These are phyloP conservation scores for Ophiocordyceps robertsii DNA, from an alignment of 2,329 filamentous ascomycete species.

Conservation along the genomic window DNA sequence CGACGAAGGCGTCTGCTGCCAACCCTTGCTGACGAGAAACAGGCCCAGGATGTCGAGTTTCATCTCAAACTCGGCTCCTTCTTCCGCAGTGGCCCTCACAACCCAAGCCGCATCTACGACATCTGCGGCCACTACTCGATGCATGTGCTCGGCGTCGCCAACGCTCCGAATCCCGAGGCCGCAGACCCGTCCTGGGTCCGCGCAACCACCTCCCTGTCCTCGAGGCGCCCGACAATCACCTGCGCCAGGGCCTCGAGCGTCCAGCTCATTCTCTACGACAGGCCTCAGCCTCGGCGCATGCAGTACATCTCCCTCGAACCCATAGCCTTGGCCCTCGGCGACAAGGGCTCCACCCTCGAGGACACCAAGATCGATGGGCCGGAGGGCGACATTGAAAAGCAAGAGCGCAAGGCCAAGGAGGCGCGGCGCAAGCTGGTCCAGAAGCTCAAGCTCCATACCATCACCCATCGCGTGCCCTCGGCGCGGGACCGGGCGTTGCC, in stretches of 20 bases:
- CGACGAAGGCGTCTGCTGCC: neutral
- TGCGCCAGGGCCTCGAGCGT: constrained; percentile 61
- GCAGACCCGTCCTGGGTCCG: constrained; percentile 57
- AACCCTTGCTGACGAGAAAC: constrained; percentile 1
- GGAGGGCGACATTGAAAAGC: constrained; percentile 60
- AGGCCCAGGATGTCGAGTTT: constrained; percentile 73
- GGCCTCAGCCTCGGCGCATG: constrained; percentile 77
- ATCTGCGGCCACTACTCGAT: constrained; percentile 73
- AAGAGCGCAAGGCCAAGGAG: constrained; percentile 43
- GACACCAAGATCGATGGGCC: constrained; percentile 29
- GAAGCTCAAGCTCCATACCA: constrained; percentile 80
- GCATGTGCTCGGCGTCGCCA: constrained; percentile 76
- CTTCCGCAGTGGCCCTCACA: constrained; percentile 69
- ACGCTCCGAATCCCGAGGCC: constrained; percentile 38
- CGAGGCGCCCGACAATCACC: constrained; percentile 54
- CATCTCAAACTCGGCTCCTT: constrained; percentile 75
- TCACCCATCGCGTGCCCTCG: constrained; percentile 62
- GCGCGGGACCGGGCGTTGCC: constrained; percentile 71
- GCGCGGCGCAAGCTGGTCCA: constrained; percentile 58
- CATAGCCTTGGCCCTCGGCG: constrained; percentile 73
- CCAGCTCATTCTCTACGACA: constrained; percentile 80
- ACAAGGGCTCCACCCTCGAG: constrained; percentile 41
- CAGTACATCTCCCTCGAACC: constrained; percentile 89
- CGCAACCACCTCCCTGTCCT: constrained; percentile 37
- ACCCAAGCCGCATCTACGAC: constrained; percentile 66